Evolutionary conservation across 1,284 basidiomycete species (phyloP), one percentile per base, ranked within the genome.

Genomic region (Cutaneotrichosporon dermatis): DNA sequence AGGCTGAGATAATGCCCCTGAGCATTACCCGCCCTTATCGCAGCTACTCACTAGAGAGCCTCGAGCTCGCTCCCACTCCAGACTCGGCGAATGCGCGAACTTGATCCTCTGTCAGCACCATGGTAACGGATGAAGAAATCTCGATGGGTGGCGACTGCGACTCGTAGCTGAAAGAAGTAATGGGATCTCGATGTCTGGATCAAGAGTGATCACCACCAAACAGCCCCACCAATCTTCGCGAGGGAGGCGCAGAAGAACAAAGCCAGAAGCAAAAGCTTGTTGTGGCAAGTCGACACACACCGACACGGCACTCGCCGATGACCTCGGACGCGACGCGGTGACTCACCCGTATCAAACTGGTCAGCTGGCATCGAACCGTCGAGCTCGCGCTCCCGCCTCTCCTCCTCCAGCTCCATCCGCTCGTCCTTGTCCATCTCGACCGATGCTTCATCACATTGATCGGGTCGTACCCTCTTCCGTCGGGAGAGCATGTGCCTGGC

Each of bases 51-150:
- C 76, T 79, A 79, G 16, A 79, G 70, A 12, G 71, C 67, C 60
- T 79, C 76, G 10, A 79, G 73, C 63, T 79, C 79, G 51, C 68
- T 74, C 4, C 75, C 74, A 79, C 75, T 15, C 76, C 76, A 51
- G 72, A 69, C 66, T 79, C 77, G 74, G 76, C 66, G 64, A 77
- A 79, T 46, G 73, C 72, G 54, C 66, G 55, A 41, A 73, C 66
- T 66, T 67, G 68, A 57, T 71, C 60, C 51, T 70, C 59, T 59
- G 74, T 76, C 69, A 76, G 72, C 68, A 70, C 43, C 25, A 25
- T 25, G 25, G 25, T n/a, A 25, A 25, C 25, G 25, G 25, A 25
- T 25, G 25, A 25, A 25, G 25, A 25, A 3, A 3, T 25, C 25
- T 25, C 25, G 25, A 25, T 25, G 25, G 25, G 25, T 25, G 25